These are phyloP conservation scores for Balakata baccata DNA, from an alignment of 345 rosid species.

Conservation along the genomic window DNA sequence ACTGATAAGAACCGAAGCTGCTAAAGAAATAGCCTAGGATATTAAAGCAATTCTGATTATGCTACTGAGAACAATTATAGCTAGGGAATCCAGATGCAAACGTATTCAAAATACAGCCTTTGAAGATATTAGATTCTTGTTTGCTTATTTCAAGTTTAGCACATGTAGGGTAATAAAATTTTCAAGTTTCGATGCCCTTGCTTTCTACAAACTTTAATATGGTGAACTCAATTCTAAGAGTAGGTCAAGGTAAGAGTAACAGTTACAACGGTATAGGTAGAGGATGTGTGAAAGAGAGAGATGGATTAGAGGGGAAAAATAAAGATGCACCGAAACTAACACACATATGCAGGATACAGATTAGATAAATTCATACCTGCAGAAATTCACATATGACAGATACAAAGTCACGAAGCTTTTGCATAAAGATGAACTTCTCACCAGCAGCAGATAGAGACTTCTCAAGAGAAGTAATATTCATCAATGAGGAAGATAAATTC, in stretches of 20 bases:
- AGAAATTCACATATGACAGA: conserved; percentile 93
- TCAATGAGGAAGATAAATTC: conserved; percentile 75
- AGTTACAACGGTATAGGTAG: not conserved
- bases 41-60: not conserved
- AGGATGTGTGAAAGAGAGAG: not conserved
- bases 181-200: not conserved
- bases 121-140: not conserved
- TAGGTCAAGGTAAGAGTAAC: not conserved
- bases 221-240: not conserved
- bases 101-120: not conserved
- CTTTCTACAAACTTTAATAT: not conserved
- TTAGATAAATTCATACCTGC: conserved; percentile 70
- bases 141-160: not conserved
- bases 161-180: not conserved
- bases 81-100: not conserved
- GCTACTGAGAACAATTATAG: not conserved
- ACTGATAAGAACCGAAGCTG: conserved; percentile 1
- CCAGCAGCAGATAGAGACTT: conserved; percentile 76
- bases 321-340: not conserved
- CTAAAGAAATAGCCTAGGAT: not conserved
- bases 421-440: conserved; percentile 99
- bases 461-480: conserved; percentile 72
- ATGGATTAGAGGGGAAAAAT: not conserved
- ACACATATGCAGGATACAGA: conserved; percentile 18
- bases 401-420: conserved; percentile 93